phyloP scores from a whole-genome alignment of 129 eudicot genomes.

The Tagetes erecta region DNA sequence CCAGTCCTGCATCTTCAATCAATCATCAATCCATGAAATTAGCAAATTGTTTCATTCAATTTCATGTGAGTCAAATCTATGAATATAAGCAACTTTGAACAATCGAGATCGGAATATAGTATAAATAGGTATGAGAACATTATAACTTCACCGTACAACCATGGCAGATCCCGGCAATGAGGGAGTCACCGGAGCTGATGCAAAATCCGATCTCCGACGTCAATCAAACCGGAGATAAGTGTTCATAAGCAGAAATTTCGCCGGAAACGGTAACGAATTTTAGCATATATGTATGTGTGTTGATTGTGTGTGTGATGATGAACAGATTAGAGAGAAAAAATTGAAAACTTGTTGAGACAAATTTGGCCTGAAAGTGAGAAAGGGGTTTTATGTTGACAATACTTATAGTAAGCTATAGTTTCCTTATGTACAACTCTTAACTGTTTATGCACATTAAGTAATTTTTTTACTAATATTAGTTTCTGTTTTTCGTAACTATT shows the following conservation, averaged over 20 bases:
- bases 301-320: conserved; percentile 13
- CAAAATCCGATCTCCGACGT: conserved; percentile 23
- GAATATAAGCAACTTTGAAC: background rate
- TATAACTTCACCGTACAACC: conserved; percentile 26
- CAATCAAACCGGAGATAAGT: conserved; percentile 7
- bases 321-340: background rate
- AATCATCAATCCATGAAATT: conserved; percentile 23
- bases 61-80: conserved; percentile 6
- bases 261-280: conserved; percentile 24
- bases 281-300: conserved; percentile 11
- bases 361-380: conserved; percentile 25
- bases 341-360: conserved; percentile 36
- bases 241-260: conserved; percentile 4
- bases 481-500: too few species aligned
- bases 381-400: conserved; percentile 26
- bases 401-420: background rate
- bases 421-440: too few species aligned
- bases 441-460: too few species aligned
- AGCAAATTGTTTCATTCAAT: background rate
- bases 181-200: conserved; percentile 35
- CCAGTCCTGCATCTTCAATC: conserved; percentile 17
- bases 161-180: conserved; percentile 31
- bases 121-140: background rate
- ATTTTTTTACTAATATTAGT: too few species aligned
- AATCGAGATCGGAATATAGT: conserved; percentile 13